A percentile compares a stretch with the other conserved stretches of the same genome.
These are phyloP conservation scores for Cercospora sp. DNA, from an alignment of 2,329 filamentous ascomycete species.

Conservation along the genomic window DNA sequence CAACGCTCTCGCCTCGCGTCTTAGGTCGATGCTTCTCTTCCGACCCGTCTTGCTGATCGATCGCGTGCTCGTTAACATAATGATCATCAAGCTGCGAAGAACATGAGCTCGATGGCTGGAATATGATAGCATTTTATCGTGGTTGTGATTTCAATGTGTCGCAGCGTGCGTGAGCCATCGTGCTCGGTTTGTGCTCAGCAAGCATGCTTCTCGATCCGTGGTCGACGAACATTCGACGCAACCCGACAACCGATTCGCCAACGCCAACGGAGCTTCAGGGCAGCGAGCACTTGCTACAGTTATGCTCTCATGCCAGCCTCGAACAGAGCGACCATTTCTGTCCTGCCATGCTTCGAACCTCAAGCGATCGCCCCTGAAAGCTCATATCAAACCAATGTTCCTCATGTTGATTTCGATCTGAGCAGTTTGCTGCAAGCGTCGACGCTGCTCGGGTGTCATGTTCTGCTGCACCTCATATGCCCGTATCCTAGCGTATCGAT, in stretches of 20 bases:
- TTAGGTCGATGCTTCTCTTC: neutral
- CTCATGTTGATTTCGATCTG: constrained; percentile 9
- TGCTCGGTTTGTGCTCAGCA: neutral
- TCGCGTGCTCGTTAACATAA: neutral
- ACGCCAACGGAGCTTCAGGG: neutral
- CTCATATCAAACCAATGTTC: neutral
- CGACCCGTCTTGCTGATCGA: neutral
- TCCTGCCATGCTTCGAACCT: neutral
- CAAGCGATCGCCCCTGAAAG: neutral
- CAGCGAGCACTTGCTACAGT: no score
- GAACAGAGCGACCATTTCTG: neutral
- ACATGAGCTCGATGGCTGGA: neutral
- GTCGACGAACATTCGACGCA: neutral
- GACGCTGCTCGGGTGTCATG: neutral
- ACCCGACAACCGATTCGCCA: neutral
- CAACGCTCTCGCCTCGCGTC: neutral
- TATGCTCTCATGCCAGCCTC: neutral
- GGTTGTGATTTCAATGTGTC: neutral
- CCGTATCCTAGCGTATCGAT: neutral
- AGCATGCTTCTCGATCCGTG: neutral
- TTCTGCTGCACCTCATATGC: neutral
- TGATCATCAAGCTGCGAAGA: neutral
- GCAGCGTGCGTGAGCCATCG: neutral
- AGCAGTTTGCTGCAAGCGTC: neutral
- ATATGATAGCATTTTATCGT: neutral